Evolutionary conservation across 2,329 filamentous ascomycete genomes (phyloP).

Genomic region (Trichoderma sp.): DNA sequence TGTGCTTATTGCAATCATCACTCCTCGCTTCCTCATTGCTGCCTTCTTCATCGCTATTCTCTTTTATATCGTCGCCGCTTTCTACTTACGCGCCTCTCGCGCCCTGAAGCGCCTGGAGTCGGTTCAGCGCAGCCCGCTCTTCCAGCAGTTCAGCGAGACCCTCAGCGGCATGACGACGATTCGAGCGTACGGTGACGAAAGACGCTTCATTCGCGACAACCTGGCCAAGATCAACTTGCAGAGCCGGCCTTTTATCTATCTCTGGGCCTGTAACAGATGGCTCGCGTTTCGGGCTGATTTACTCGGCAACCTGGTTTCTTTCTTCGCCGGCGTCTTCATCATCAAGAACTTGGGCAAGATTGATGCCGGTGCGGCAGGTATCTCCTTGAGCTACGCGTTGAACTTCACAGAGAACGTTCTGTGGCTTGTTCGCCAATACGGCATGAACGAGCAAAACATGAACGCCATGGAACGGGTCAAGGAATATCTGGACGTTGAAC

Average conservation of each 20-base stretch:
- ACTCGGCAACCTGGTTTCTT: constrained; percentile 86
- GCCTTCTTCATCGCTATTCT: constrained; percentile 80
- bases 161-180: constrained; percentile 94
- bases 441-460: constrained; percentile 98
- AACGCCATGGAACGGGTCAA: constrained; percentile 97
- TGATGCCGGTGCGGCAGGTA: constrained; percentile 87
- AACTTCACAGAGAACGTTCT: constrained; percentile 96
- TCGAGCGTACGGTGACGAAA: constrained; percentile 91
- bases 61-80: constrained; percentile 79
- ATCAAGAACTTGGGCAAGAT: constrained; percentile 79
- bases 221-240: constrained; percentile 85
- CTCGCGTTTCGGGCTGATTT: constrained; percentile 89
- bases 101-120: constrained; percentile 95
- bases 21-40: constrained; percentile 86
- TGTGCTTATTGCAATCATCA: constrained; percentile 82
- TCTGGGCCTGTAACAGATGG: constrained; percentile 98
- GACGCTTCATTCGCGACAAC: constrained; percentile 92
- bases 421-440: constrained; percentile 93
- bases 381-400: constrained; percentile 93
- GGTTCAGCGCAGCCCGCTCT: constrained; percentile 88
- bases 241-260: constrained; percentile 88
- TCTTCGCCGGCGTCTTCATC: constrained; percentile 91
- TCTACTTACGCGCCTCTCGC: constrained; percentile 91
- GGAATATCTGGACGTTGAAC: constrained; percentile 94
- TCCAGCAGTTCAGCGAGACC: constrained; percentile 97